Evolutionary conservation across 2,329 filamentous ascomycete species (phyloP), one percentile per base, ranked within the genome.

Genomic region (Drechslerella stenobrocha): DNA sequence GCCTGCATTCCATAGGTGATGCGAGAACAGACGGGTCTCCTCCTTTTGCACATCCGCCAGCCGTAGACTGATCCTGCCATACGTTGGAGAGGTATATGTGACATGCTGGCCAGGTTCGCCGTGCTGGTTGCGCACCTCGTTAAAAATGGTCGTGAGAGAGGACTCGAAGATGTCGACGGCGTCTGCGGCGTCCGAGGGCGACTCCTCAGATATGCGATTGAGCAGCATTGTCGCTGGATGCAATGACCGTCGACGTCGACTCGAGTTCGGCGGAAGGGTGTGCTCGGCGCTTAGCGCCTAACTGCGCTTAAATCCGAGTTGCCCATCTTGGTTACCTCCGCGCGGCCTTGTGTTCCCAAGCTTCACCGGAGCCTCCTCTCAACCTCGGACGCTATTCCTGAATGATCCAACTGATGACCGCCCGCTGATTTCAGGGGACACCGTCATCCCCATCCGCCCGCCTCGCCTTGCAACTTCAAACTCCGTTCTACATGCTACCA

Each of bases 1-100:
- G 30, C 70, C 70, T 1, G 72, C 80, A 76, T 90, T 90, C 87
- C 87, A 90, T 23, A 89, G 76, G 75, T 86, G 88, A 74, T 90
- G 87, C 69, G 84, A 84, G 74, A 88, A 89, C 44, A 89, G 80
- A 18, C 76, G 71, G 47, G 58, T 73, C n/a, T 73, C 69, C n/a
- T 63, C 66, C 7, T 70, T 70, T 3, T 70, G 60, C 2, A 74
- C 69, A 53, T 74, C 65, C 1, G 67, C 71, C 3, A 75, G 60
- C 6, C 60, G 52, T 40, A 75, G 69, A 20, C 71, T 70, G 35
- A 75, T 70, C 28, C 73, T 70, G 7, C 73, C 74, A 30, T 72
- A 73, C n/a, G 69, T 70, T 18, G 61, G 66, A 2, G 71, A 73
- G 40, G 70, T 58, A 40, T 74, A 75, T 32, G 71, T 64, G 23